Evolutionary conservation across 2,329 filamentous ascomycete genomes (phyloP), one percentile per base, ranked within the genome.

Genomic region (Colletotrichum paranaense): DNA sequence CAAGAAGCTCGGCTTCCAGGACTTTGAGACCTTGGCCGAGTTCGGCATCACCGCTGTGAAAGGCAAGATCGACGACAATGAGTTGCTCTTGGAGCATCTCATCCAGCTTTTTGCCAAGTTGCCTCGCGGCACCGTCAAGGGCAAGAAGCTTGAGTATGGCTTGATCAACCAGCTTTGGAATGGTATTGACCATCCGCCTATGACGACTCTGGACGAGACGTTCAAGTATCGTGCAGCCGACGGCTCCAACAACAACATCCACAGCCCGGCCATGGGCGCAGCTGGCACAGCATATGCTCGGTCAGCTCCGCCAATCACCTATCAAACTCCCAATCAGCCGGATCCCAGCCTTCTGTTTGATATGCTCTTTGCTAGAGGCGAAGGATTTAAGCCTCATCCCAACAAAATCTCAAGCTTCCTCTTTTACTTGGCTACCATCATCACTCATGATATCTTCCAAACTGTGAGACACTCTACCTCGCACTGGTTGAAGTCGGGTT

Each of bases 401-500:
- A 84, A 83, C 35, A 85, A 83, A 2, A 76, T 88, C 59, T 88
- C 86, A 0, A 83, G 80, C 30, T 82, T 86, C 75, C 78, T 88
- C 9, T 85, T 88, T 71, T 87, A 86, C 49, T 83, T 86, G 22
- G 87, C 87, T 0, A 86, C 86, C 3, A 85, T 88, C 63, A 87
- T 88, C 69, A 88, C 88, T 26, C 87, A 88, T 68, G 87, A 87
- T 75, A 82, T 87, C 46, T 87, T 87, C 76, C 80, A 83, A 52
- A 85, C 76, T 5, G 74, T 68, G 28, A 75, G 64, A 9, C 19
- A 14, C 14, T 8, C 11, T 12, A 2, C 12, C 35, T 8, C 80
- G 2, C 79, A 63, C 56, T 3, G 16, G 5, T 28, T 2, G 2
- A 26, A 32, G 9, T 57, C 28, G 28, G 19, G 19, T 49, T 49